Evolutionary conservation across 805 yeast species (phyloP).

Genomic region (Candida piceae): DNA sequence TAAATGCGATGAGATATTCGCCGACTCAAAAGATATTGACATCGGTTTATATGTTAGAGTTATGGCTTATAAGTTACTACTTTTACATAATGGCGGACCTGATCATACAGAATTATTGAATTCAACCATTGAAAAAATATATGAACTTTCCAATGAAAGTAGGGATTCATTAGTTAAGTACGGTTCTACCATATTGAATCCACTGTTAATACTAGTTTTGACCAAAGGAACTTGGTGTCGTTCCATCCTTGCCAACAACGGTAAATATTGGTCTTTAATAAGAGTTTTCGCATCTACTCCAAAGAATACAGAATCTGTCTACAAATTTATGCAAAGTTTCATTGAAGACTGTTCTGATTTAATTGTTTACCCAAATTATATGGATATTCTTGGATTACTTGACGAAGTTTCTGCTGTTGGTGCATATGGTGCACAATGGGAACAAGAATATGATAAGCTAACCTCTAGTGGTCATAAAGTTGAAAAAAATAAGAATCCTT

Average conservation of each 20-base stretch:
- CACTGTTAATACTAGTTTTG: slow-evolving; percentile 46
- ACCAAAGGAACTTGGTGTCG: slow-evolving; percentile 40
- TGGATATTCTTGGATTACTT: slow-evolving; percentile 62
- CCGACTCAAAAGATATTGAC: slow-evolving; percentile 23
- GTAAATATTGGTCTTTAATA: slow-evolving; percentile 44
- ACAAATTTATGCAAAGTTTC: slow-evolving; percentile 41
- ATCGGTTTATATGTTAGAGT: slow-evolving; percentile 36
- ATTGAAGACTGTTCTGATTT: slow-evolving; percentile 29
- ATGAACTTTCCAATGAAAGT: slow-evolving; percentile 17
- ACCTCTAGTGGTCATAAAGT: slow-evolving; percentile 39
- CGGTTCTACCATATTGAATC: slow-evolving; percentile 41
- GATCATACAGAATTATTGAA: slow-evolving; percentile 17
- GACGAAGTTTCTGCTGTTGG: slow-evolving; percentile 82
- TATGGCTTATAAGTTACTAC: slow-evolving; percentile 45
- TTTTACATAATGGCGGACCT: slow-evolving; percentile 34
- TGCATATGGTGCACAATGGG: slow-evolving; percentile 73
- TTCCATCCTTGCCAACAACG: slow-evolving; percentile 30
- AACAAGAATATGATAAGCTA: slow-evolving; percentile 51
- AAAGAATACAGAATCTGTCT: slow-evolving; percentile 37
- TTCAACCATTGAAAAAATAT: slow-evolving; percentile 22
- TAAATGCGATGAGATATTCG: slow-evolving; percentile 19
- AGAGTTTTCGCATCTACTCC: slow-evolving; percentile 42
- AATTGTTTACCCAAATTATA: slow-evolving; percentile 47
- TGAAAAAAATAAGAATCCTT: slow-evolving; percentile 39
- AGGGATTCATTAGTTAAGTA: slow-evolving; percentile 40